phyloP scores from a whole-genome alignment of 1,284 basidiomycete species.

The Mycena citricolor region DNA sequence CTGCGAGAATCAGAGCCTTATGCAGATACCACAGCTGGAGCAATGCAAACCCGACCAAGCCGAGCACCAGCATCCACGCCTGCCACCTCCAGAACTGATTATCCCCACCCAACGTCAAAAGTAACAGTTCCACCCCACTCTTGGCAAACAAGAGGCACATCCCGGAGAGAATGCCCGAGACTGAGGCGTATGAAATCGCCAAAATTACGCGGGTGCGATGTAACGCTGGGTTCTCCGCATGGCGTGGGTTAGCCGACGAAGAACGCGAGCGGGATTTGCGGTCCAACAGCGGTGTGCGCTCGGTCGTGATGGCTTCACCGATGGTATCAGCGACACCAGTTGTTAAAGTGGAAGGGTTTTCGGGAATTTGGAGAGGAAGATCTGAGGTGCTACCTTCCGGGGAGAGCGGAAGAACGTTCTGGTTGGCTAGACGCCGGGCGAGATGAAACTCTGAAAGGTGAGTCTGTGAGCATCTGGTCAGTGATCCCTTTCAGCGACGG shows the following conservation, averaged over 20 bases:
- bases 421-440: conserved; percentile 25
- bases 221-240: conserved; percentile 22
- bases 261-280: conserved; percentile 39
- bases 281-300: conserved; percentile 62
- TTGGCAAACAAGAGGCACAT: conserved; percentile 95
- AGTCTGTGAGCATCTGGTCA: conserved; percentile 30
- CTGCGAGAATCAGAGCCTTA: conserved; percentile 80
- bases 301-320: conserved; percentile 40
- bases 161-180: conserved; percentile 90
- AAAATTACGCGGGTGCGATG: conserved; percentile 65
- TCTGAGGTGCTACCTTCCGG: conserved; percentile 31
- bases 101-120: conserved; percentile 75
- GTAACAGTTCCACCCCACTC: conserved; percentile 87
- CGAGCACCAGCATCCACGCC: conserved; percentile 75
- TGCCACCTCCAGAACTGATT: conserved; percentile 91
- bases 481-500: not conserved
- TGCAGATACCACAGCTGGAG: conserved; percentile 92
- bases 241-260: conserved; percentile 25
- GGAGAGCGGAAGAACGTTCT: conserved; percentile 27
- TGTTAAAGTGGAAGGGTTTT: conserved; percentile 36
- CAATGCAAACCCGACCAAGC: conserved; percentile 71
- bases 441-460: conserved; percentile 40
- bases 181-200: conserved; percentile 86
- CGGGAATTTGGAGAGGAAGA: conserved; percentile 30
- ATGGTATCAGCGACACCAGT: conserved; percentile 34